Conservation (phyloP, 768 basidiomycete species). For the Leucocoprinus birnbaumii region DNA sequence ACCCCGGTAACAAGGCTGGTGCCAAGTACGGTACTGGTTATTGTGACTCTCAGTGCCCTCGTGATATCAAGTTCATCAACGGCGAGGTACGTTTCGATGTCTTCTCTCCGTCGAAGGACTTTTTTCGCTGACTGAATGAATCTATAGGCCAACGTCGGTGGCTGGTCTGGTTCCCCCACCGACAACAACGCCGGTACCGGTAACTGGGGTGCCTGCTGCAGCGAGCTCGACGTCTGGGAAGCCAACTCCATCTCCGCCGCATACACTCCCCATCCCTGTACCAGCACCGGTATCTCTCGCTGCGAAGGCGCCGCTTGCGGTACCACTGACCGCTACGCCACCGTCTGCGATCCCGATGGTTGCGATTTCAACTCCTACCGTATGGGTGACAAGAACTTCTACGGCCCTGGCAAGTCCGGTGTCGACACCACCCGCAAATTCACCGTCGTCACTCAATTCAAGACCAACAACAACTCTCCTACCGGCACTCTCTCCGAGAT, state of each 20-base stretch:
- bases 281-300: constrained; percentile 13
- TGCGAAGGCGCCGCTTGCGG: constrained; percentile 15
- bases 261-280: constrained; percentile 22
- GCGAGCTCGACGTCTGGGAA: constrained; percentile 23
- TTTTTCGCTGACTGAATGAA: neutral
- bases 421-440: constrained; percentile 22
- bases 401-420: constrained; percentile 17
- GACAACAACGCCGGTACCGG: constrained; percentile 19
- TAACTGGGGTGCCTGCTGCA: constrained; percentile 19
- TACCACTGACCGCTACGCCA: constrained; percentile 13
- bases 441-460: constrained; percentile 22
- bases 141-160: constrained; percentile 17
- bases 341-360: constrained; percentile 19
- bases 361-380: constrained; percentile 23
- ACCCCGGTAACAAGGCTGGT: constrained; percentile 19
- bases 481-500: constrained; percentile 18
- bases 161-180: constrained; percentile 16
- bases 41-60: constrained; percentile 21
- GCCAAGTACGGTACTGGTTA: constrained; percentile 23
- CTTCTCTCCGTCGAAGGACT: neutral
- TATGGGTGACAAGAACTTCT: constrained; percentile 19
- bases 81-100: constrained; percentile 12
- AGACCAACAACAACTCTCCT: constrained; percentile 4
- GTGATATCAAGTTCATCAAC: constrained; percentile 10
- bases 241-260: constrained; percentile 20